These are phyloP conservation scores for Phytopythium vexans DNA, from an alignment of 352 stramenopile genomes.

Conservation along the genomic window DNA sequence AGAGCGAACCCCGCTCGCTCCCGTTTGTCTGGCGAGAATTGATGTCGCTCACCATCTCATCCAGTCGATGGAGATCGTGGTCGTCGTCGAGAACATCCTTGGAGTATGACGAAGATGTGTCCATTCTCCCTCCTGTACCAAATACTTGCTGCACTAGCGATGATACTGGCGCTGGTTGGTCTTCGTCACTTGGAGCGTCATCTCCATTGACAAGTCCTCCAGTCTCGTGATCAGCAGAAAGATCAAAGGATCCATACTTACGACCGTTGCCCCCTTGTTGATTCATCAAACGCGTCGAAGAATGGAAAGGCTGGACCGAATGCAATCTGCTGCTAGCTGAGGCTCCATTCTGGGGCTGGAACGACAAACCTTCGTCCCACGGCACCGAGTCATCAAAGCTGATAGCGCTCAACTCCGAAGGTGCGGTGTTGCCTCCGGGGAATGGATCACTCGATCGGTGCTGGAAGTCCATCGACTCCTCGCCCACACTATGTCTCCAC, in stretches of 20 bases:
- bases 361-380: slow-evolving; percentile 57
- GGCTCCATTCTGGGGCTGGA: slow-evolving; percentile 20
- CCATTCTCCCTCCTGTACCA: slow-evolving; percentile 11
- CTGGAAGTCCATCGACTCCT: slow-evolving; percentile 9
- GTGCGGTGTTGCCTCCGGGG: slow-evolving; percentile 4
- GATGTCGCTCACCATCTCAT: no score
- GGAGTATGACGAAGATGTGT: background rate
- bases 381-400: slow-evolving; percentile 81
- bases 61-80: no score
- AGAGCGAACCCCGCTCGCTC: slow-evolving; percentile 12
- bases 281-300: background rate
- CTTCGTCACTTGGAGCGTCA: background rate
- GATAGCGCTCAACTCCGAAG: slow-evolving; percentile 66
- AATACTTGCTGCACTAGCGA: slow-evolving; percentile 65
- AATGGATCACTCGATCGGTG: slow-evolving; percentile 11
- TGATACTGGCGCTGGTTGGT: slow-evolving; percentile 32
- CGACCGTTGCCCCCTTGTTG: background rate
- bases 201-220: slow-evolving; percentile 1
- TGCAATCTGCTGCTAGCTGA: background rate
- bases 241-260: slow-evolving; percentile 6
- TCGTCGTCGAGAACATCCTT: no score
- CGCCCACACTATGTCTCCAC: slow-evolving; percentile 8
- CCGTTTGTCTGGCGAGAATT: background rate
- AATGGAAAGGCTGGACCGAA: background rate
- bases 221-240: slow-evolving; percentile 1